phyloP scores from a whole-genome alignment of 352 stramenopile genomes.

The Globisporangium viniferum region DNA sequence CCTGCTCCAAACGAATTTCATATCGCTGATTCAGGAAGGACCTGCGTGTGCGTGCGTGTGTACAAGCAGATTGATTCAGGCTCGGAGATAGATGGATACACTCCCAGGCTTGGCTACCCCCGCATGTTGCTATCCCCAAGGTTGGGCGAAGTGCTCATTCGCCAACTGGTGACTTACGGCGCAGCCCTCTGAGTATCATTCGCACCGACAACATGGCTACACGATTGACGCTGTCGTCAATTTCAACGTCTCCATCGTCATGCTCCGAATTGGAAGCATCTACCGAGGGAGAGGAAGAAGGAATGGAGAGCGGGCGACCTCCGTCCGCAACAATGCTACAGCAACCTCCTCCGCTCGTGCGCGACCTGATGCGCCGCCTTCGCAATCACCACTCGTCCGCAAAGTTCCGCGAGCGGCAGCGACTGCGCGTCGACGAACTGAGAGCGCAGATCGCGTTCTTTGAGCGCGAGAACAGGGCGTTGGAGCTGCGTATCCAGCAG shows the following conservation, averaged over 20 bases:
- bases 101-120: background rate
- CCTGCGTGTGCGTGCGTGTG: no score
- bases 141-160: background rate
- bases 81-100: background rate
- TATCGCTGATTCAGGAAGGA: background rate
- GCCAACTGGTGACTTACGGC: background rate
- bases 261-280: no score
- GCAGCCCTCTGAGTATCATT: background rate
- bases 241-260: background rate
- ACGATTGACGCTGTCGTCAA: background rate
- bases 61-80: background rate
- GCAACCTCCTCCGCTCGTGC: no score
- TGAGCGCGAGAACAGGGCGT: background rate
- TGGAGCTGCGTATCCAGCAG: background rate
- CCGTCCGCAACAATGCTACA: no score
- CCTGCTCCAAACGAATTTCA: background rate
- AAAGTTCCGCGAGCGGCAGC: slow-evolving; percentile 4
- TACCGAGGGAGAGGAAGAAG: no score
- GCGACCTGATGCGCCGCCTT: background rate
- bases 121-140: background rate
- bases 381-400: slow-evolving; percentile 2
- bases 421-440: background rate
- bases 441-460: slow-evolving; percentile 2
- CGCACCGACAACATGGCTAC: background rate
- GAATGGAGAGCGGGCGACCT: no score